Base-by-base conservation (phyloP, 2,329 filamentous ascomycete genomes). In the Colletotrichum tabaci region DNA sequence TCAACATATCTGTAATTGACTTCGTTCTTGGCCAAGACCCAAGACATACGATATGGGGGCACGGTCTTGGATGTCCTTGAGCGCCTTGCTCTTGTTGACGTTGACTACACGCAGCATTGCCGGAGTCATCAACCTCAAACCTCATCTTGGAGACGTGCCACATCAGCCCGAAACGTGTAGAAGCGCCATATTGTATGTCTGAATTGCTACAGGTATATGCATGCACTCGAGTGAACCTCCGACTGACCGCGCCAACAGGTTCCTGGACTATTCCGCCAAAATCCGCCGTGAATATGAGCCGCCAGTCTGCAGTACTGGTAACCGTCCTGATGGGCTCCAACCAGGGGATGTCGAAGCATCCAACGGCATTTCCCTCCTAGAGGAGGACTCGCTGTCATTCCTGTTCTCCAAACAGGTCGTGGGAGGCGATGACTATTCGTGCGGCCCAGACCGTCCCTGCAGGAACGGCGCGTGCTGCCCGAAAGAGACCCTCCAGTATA, bases 381-480 rank as follows among this genome's bases (percentile, higher is more conserved):
- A 49, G 35, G 47, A 21, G 10, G 53, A 35, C 35, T 47, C 44
- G 12, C n/a, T 53, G 3, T 57, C 62, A 16, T 65, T 44, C 10
- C 23, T 65, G 18, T 65, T 58, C 49, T 40, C 52, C 2, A 65
- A 44, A 65, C 53, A 56, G 12, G 50, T 58, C 15, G 62, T 65
- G 13, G 52, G 53, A n/a, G 62, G 44, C 62, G 62, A 66, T 13
- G 63, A 66, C 63, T 66, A 57, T 23, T 40, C 63, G 6, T 58
- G 63, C 21, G 52, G 44, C 26, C 52, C 52, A 2, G 63, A 60
- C 26, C 52, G 63, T 2, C 63, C 63, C 18, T 58, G 63, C 44
- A 57, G 40, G 26, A 66, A 66, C 53, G 50, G 57, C n/a, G 71
- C 71, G 2, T 73, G 71, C 46, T 73, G 71, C 46, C 66, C 71